Evolutionary conservation across 176 grass and related monocot species (phyloP).

Genomic region (Aegilops speltoides): DNA sequence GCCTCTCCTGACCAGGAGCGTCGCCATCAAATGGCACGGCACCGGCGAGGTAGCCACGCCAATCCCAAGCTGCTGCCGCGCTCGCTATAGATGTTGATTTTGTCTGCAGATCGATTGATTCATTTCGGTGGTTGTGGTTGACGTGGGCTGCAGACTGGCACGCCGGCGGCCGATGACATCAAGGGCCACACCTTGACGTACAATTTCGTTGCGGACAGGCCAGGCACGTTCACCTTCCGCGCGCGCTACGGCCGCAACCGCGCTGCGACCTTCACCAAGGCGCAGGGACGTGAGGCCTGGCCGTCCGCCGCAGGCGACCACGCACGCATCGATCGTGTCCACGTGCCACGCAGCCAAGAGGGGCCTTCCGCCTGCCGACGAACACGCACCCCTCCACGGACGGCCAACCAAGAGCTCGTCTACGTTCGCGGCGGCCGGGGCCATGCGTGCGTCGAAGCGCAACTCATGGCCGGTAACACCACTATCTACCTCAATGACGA

Average conservation of each 20-base stretch:
- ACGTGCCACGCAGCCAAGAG: not conserved
- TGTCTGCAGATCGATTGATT: not conserved
- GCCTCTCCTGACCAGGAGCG: not conserved
- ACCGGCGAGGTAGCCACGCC: not conserved
- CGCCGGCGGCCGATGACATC: not conserved
- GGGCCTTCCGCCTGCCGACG: not conserved
- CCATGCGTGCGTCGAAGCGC: not conserved
- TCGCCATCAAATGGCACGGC: not conserved
- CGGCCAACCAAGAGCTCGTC: too few species aligned
- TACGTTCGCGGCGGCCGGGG: not conserved
- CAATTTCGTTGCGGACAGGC: not conserved
- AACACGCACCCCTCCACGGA: not conserved
- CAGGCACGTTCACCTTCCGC: not conserved
- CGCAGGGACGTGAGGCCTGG: not conserved
- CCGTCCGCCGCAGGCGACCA: not conserved
- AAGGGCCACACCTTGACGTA: not conserved
- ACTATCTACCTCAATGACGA: not conserved
- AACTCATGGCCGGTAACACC: not conserved
- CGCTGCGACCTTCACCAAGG: not conserved
- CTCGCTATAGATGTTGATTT: not conserved
- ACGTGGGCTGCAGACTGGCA: not conserved
- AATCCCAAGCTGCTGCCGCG: not conserved
- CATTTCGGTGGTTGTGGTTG: not conserved
- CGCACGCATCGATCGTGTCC: not conserved
- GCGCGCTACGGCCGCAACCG: slow-evolving; percentile 1